Evolutionary conservation across 345 rosid genomes (phyloP), one percentile per base, ranked within the genome.

Genomic region (Hirschfeldia incana): DNA sequence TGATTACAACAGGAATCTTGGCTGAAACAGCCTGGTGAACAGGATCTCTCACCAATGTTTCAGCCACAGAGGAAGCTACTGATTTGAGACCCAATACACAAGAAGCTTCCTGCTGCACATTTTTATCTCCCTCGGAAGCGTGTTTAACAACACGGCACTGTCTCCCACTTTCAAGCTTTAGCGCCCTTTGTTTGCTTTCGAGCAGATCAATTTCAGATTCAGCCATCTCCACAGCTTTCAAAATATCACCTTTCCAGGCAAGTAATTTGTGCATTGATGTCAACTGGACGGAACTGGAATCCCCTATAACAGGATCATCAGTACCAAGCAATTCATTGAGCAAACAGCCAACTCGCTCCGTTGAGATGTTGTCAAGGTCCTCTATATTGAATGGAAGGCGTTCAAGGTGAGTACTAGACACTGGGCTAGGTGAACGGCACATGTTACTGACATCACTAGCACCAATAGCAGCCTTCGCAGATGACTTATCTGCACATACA

Each of bases 171-270:
- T 81, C 85, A 68, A 71, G 85, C 81, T 81, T 81, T 83, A 92
- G 78, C 3, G 71, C 70, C 89, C 84, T 88, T 0, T 86, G 88
- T 77, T 94, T 92, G 82, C 75, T 92, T 83, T 93, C 99, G 75
- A 89, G 94, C 1, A 79, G 87, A 80, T 93, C 99, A 84, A 96
- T 92, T 87, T 96, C 95, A 34, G 89, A 84, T 73, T 96, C 99
- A 0, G 92, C 89, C 80, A 75, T 74, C 85, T 90, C 97, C 82
- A 96, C 65, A 21, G 82, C 87, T 85, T 93, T 96, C 75, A 84
- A 85, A 73, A 88, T 71, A 57, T 91, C 90, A 63, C 83, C 79
- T 82, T 89, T 96, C 89, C 83, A 88, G 12, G 84, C 39, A 76
- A 88, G 84, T 84, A 96, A 83, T 80, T 86, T 90, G 78, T 77